These are phyloP conservation scores for Beauveria caledonica DNA, from an alignment of 2,329 filamentous ascomycete genomes.

Conservation along the genomic window DNA sequence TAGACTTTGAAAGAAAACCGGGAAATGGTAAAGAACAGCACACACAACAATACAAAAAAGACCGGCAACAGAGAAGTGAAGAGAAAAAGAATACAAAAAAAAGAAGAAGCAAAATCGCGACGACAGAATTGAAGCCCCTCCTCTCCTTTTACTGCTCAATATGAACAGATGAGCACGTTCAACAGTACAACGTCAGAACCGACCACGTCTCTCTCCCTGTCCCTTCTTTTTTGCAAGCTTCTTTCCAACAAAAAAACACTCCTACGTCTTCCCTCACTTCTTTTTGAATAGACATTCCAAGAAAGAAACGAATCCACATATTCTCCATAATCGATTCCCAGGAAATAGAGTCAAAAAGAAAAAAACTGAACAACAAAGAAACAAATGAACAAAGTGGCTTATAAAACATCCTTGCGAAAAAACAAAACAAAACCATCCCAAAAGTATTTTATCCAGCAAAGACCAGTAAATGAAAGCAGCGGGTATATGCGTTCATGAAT, in stretches of 20 bases:
- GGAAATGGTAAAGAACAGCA: background rate
- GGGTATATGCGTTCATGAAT: slow-evolving; percentile 27
- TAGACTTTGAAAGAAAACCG: slow-evolving; percentile 6
- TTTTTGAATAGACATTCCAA: slow-evolving; percentile 8
- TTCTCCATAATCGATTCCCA: background rate
- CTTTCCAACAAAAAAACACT: background rate
- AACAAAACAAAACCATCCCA: slow-evolving; percentile 7
- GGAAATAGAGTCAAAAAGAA: slow-evolving; percentile 11
- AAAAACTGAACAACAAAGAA: slow-evolving; percentile 8
- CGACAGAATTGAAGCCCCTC: background rate
- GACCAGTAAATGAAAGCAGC: slow-evolving; percentile 14
- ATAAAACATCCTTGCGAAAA: slow-evolving; percentile 3
- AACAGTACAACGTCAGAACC: background rate
- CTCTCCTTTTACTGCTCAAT: background rate
- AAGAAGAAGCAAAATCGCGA: background rate
- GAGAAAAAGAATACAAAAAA: background rate
- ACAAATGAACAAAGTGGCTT: background rate
- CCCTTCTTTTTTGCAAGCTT: background rate
- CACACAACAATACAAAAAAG: background rate
- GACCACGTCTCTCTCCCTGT: background rate
- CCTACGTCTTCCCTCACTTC: background rate
- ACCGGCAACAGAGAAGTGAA: background rate
- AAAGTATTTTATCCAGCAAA: slow-evolving; percentile 10
- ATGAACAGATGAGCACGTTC: background rate
- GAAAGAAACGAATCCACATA: slow-evolving; percentile 2